These are phyloP conservation scores for Cubamyces sp. DNA, from an alignment of 768 basidiomycete species.

Conservation along the genomic window DNA sequence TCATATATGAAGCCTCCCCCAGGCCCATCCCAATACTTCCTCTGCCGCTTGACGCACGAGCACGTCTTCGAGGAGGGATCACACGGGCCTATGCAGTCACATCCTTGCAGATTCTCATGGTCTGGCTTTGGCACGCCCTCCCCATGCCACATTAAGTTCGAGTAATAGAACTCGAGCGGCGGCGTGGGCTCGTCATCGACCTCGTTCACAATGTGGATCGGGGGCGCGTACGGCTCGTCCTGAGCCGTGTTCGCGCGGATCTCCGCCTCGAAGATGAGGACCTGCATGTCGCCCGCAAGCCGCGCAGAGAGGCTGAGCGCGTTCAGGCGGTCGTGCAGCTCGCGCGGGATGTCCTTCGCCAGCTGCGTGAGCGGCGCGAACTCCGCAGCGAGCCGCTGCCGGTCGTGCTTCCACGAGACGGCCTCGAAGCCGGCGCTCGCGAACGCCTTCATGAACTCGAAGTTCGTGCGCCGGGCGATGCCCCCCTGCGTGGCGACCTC, in stretches of 20 bases:
- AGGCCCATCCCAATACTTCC: conserved; percentile 40
- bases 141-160: conserved; percentile 79
- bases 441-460: conserved; percentile 9
- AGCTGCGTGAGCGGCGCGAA: conserved; percentile 23
- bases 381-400: conserved; percentile 22
- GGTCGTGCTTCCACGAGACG: conserved; percentile 29
- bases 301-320: conserved; percentile 46
- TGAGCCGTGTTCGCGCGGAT: conserved; percentile 66
- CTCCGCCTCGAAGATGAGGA: conserved; percentile 61
- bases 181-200: conserved; percentile 74
- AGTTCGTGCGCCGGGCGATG: background rate
- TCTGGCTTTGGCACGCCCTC: conserved; percentile 72
- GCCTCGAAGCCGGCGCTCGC: conserved; percentile 24
- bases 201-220: conserved; percentile 67
- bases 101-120: conserved; percentile 59
- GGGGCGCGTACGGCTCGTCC: conserved; percentile 72
- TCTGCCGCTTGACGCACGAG: conserved; percentile 66
- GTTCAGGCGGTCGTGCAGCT: conserved; percentile 71
- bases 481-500: conserved; percentile 3
- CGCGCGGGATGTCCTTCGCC: conserved; percentile 60
- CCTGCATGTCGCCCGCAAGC: conserved; percentile 44
- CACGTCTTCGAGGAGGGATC: conserved; percentile 76
- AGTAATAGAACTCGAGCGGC: conserved; percentile 86
- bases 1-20: conserved; percentile 72
- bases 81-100: conserved; percentile 76